A percentile compares a stretch with the other conserved stretches of the same genome.
Evolutionary conservation across 2,329 filamentous ascomycete genomes (phyloP).

Genomic region (Colletotrichum viniferum): DNA sequence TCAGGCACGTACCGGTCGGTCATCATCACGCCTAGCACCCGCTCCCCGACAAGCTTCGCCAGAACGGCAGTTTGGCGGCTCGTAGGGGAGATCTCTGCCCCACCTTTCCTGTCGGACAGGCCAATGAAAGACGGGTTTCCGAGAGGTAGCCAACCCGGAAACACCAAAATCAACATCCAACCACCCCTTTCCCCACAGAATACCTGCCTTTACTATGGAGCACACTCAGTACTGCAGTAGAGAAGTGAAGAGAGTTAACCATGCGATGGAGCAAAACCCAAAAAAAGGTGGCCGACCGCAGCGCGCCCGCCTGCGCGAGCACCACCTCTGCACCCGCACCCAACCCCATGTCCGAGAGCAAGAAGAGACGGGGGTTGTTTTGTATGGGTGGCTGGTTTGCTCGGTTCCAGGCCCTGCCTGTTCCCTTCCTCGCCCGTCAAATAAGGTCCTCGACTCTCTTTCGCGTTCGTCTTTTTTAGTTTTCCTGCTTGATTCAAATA

Average conservation of each 20-base stretch:
- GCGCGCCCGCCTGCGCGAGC: background rate
- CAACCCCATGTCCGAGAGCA: background rate
- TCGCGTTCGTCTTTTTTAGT: background rate
- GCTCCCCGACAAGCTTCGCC: background rate
- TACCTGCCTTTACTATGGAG: background rate
- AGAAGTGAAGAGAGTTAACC: slow-evolving; percentile 8
- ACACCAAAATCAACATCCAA: background rate
- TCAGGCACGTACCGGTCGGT: background rate
- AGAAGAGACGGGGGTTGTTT: background rate
- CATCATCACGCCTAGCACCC: background rate
- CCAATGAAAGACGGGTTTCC: background rate
- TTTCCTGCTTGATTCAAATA: slow-evolving; percentile 9
- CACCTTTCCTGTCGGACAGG: background rate
- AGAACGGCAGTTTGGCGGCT: background rate
- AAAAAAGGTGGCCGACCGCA: background rate
- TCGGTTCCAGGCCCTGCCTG: background rate
- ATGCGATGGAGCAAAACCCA: background rate
- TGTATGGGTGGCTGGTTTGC: background rate
- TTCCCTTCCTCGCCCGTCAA: background rate
- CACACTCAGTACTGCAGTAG: background rate
- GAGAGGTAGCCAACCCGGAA: background rate
- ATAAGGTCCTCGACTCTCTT: background rate
- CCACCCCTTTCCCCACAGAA: background rate
- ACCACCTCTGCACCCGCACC: background rate
- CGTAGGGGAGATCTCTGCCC: background rate